Base-by-base conservation (phyloP, 139 green algal species). In the Coelastrella sp. region DNA sequence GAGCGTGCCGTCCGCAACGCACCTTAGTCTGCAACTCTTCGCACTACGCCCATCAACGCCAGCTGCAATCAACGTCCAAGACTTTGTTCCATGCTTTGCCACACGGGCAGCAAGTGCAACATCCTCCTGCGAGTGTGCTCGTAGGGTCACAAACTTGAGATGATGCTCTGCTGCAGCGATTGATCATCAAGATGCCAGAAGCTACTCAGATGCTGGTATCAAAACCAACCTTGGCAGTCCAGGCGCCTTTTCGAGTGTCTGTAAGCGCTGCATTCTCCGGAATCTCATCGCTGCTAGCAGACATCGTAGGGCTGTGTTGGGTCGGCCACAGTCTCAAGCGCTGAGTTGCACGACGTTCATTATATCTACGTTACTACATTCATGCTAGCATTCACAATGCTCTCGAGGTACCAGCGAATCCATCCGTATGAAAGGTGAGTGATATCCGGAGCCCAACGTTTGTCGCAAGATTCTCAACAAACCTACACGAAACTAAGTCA, bases 21-120 rank as follows among this genome's bases (percentile, higher is more conserved):
- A 89, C 85, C 95, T 81, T 11, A 98, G 89, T 8, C 96, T 87
- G 89, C 96, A 98, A 74, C 86, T 94, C 87, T 98, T 98, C 45
- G 93, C 94, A 1, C 83, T 92, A 7, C 96, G 91, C 0, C 95
- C 95, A 13, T 86, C 87, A 11, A 98, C 91, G 34, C 87, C 90
- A 8, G 86, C 35, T 0, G 95, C 92, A 37, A 98, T 96, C 1
- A 93, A 50, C 11, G 86, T 89, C 95, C 95, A 98, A 75, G 96
- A 92, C 4, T 86, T 83, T 4, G 93, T 91, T 8, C 93, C 93
- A 83, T 93, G 88, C 23, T 66, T 84, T 43, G 67, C 38, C 48
- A 95, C 92, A 0, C 93, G 84, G 15, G 84, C 66, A 1, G 48
- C 83, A 0, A 97, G 89, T 0, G 84, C 51, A 6, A 72, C 60